Evolutionary conservation across 2,329 filamentous ascomycete species (phyloP).

Genomic region (Parastagonospora nodorum): DNA sequence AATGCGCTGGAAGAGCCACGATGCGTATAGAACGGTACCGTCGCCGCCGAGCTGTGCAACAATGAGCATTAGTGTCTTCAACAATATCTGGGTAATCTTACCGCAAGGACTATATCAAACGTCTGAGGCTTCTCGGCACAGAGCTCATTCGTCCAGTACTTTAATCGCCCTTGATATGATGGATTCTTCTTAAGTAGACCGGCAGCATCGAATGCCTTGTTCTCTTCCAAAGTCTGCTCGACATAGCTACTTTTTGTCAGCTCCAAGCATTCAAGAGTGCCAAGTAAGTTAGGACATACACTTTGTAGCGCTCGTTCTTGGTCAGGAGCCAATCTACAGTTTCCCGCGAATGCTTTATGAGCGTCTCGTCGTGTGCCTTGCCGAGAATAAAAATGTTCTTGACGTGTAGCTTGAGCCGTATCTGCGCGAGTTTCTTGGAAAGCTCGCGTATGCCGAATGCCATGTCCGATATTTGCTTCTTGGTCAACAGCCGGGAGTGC

Average conservation of each 20-base stretch:
- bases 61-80: conserved; percentile 3
- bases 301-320: conserved; percentile 71
- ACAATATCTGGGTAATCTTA: conserved; percentile 35
- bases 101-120: conserved; percentile 90
- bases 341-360: conserved; percentile 78
- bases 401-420: conserved; percentile 81
- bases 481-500: conserved; percentile 81
- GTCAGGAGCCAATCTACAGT: conserved; percentile 81
- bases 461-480: conserved; percentile 95
- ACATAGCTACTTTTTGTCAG: conserved; percentile 58
- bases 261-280: not conserved
- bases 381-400: conserved; percentile 85
- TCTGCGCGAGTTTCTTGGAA: conserved; percentile 80
- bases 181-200: conserved; percentile 69
- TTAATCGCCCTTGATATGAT: conserved; percentile 63
- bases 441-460: conserved; percentile 92
- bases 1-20: conserved; percentile 94
- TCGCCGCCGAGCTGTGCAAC: conserved; percentile 73
- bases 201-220: conserved; percentile 74
- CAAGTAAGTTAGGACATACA: conserved; percentile 56
- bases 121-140: conserved; percentile 78
- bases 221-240: conserved; percentile 73
- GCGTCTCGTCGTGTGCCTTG: conserved; percentile 83
- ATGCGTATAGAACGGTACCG: conserved; percentile 94
- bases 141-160: conserved; percentile 83